phyloP scores from a whole-genome alignment of 306 rosid species.

The Hylodesmum podocarpum region DNA sequence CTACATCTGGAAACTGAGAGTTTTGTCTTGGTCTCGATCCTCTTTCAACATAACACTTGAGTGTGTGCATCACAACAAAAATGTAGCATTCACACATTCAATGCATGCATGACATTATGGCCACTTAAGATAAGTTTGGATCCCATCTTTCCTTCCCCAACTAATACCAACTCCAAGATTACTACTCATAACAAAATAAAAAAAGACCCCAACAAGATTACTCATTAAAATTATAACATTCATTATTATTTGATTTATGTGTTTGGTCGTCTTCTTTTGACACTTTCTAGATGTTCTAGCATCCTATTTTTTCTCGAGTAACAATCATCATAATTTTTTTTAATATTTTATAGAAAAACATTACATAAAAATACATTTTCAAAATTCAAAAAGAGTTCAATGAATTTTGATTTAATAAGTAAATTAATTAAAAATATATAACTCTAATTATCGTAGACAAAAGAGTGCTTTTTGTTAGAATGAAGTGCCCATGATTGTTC shows the following conservation, averaged over 20 bases:
- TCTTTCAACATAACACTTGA: neutral
- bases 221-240: too few species aligned
- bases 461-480: neutral
- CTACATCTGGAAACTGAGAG: neutral
- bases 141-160: neutral
- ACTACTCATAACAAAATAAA: too few species aligned
- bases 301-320: too few species aligned
- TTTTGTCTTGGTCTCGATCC: neutral
- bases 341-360: neutral
- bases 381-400: neutral
- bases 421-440: too few species aligned
- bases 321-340: neutral
- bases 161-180: neutral
- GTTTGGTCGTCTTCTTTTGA: too few species aligned
- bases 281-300: too few species aligned
- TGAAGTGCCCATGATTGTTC: conserved; percentile 15
- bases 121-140: neutral
- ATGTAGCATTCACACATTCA: conserved; percentile 13
- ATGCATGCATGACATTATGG: neutral
- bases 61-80: conserved; percentile 11
- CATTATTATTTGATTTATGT: too few species aligned
- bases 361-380: neutral
- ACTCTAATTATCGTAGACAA: neutral
- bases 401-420: neutral
- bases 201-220: too few species aligned